phyloP scores from a whole-genome alignment of 345 rosid species.

The Hypericum perforatum region DNA sequence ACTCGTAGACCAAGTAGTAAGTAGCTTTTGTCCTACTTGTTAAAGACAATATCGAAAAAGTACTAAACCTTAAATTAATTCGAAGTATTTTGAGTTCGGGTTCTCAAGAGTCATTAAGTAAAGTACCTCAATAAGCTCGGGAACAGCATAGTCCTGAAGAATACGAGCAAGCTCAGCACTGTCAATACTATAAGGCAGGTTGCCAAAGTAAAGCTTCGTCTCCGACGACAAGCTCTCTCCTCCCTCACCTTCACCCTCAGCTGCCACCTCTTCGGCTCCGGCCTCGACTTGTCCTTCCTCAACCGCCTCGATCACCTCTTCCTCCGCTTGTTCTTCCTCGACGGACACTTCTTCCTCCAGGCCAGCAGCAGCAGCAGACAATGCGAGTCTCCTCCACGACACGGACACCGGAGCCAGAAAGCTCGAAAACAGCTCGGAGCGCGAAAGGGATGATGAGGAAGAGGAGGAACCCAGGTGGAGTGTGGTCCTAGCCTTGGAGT shows the following conservation, averaged over 20 bases:
- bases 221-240: conserved; percentile 1
- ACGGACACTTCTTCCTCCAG: conserved; percentile 6
- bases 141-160: conserved; percentile 64
- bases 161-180: conserved; percentile 88
- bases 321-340: background rate
- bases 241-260: background rate
- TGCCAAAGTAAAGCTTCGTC: conserved; percentile 88
- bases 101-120: background rate
- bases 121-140: conserved; percentile 71
- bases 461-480: background rate
- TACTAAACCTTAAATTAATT: too few relatives aligned
- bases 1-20: too few relatives aligned
- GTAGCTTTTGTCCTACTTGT: too few relatives aligned
- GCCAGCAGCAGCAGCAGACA: conserved; percentile 26
- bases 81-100: too few relatives aligned
- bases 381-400: conserved; percentile 28
- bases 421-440: background rate
- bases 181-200: conserved; percentile 80
- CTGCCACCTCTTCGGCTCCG: conserved; percentile 7
- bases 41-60: too few relatives aligned
- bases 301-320: background rate
- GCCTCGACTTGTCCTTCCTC: conserved; percentile 13
- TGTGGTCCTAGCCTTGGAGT: background rate
- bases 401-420: background rate
- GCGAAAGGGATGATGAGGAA: background rate